phyloP scores from a whole-genome alignment of 2,329 filamentous ascomycete genomes.

The Nemania sp. region DNA sequence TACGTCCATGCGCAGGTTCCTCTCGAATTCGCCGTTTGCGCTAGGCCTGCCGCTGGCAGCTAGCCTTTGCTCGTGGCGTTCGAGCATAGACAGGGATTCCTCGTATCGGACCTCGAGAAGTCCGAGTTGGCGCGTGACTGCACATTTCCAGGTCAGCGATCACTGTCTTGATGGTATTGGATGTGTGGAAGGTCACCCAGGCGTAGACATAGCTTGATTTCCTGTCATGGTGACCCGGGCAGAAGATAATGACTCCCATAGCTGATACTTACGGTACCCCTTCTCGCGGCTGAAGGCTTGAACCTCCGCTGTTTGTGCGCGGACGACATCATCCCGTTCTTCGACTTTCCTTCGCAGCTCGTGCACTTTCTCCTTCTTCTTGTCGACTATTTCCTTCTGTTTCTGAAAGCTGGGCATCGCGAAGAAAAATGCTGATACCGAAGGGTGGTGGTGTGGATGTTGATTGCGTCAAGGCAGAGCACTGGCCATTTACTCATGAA shows the following conservation, averaged over 20 bases:
- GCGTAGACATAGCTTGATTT: neutral
- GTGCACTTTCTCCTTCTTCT: neutral
- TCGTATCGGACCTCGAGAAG: neutral
- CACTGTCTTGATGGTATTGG: neutral
- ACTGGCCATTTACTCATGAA: neutral
- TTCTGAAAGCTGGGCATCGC: neutral
- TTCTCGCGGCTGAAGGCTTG: neutral
- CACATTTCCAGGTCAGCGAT: neutral
- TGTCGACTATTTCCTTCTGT: neutral
- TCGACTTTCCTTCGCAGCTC: neutral
- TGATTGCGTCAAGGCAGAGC: neutral
- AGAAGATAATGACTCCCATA: neutral
- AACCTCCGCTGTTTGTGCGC: neutral
- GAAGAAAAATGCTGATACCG: neutral
- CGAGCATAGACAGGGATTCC: neutral
- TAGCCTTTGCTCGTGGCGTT: neutral
- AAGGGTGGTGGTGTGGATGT: neutral
- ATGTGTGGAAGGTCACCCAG: neutral
- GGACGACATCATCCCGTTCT: neutral
- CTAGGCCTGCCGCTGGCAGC: neutral
- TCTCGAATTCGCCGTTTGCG: slow-evolving; percentile 3
- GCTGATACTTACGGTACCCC: neutral
- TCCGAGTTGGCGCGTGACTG: neutral
- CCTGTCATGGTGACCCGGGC: neutral
- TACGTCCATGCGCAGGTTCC: neutral